Conservation (phyloP, 176 grass and related monocot genomes). For the Secale cereale region DNA sequence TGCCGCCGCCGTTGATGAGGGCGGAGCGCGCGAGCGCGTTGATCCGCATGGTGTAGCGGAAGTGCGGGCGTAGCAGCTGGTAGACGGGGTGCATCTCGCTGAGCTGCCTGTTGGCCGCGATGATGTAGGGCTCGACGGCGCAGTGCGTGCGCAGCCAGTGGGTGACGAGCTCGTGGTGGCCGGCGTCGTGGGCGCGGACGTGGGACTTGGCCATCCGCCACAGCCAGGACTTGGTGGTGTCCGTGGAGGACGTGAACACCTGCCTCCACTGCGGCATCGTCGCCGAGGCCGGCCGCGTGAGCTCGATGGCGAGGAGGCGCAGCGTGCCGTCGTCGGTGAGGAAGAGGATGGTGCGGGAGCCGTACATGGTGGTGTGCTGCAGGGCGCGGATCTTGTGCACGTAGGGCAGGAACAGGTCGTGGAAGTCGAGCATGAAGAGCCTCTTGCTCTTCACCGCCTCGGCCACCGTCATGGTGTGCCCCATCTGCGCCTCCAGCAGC, state of each 20-base stretch:
- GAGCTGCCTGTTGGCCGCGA: conserved; percentile 72
- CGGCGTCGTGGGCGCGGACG: conserved; percentile 73
- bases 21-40: conserved; percentile 55
- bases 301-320: conserved; percentile 74
- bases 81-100: conserved; percentile 85
- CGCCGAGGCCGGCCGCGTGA: conserved; percentile 51
- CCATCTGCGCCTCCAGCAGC: conserved; percentile 43
- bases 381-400: conserved; percentile 68
- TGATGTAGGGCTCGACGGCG: conserved; percentile 74
- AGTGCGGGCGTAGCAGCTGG: conserved; percentile 69
- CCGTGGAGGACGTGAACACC: conserved; percentile 49
- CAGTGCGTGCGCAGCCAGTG: conserved; percentile 83
- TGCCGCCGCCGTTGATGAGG: conserved; percentile 61
- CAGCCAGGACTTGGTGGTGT: conserved; percentile 59
- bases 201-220: conserved; percentile 80
- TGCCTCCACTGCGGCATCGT: conserved; percentile 52
- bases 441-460: conserved; percentile 62
- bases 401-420: conserved; percentile 78
- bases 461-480: conserved; percentile 40
- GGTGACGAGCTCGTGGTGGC: conserved; percentile 76
- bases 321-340: conserved; percentile 58
- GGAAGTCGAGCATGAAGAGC: conserved; percentile 76
- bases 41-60: conserved; percentile 84
- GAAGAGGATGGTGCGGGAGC: conserved; percentile 82
- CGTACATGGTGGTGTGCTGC: conserved; percentile 62